phyloP scores from a whole-genome alignment of 2,329 filamentous ascomycete species.

The Boeremia exigua region DNA sequence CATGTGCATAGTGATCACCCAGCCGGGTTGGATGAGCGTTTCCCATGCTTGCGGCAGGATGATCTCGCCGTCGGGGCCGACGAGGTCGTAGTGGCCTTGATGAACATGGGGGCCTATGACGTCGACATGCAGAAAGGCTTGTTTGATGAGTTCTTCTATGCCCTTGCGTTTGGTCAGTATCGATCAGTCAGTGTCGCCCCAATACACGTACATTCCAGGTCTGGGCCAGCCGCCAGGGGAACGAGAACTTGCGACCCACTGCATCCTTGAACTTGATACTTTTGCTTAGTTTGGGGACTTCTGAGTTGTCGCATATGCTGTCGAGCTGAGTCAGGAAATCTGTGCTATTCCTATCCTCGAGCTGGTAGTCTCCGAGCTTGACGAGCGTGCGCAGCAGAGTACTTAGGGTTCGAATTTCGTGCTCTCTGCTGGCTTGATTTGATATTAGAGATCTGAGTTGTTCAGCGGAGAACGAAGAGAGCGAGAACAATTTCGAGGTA shows the following conservation, averaged over 20 bases:
- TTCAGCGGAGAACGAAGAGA: neutral
- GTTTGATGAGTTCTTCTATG: constrained; percentile 57
- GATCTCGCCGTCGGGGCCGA: constrained; percentile 56
- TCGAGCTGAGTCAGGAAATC: neutral
- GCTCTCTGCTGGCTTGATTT: neutral
- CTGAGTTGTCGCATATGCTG: neutral
- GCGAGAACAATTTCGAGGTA: neutral
- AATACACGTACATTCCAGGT: constrained; percentile 51
- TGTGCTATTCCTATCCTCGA: neutral
- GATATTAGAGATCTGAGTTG: neutral
- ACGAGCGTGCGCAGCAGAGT: neutral
- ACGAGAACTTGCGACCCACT: constrained; percentile 38
- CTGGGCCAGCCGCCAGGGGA: constrained; percentile 37
- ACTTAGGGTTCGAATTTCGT: neutral
- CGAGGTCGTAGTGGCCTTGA: constrained; percentile 55
- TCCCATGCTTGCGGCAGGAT: constrained; percentile 59
- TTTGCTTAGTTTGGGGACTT: neutral
- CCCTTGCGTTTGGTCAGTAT: constrained; percentile 55
- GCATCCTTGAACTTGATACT: constrained; percentile 41
- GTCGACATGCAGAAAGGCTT: constrained; percentile 57
- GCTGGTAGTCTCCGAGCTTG: neutral
- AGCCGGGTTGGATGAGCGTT: constrained; percentile 55
- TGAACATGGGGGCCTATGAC: constrained; percentile 54
- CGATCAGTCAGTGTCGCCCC: constrained; percentile 66
- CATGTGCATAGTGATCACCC: constrained; percentile 57